phyloP scores from a whole-genome alignment of 1,139 yeast genomes.

The Blastobotrys buckinghamii region DNA sequence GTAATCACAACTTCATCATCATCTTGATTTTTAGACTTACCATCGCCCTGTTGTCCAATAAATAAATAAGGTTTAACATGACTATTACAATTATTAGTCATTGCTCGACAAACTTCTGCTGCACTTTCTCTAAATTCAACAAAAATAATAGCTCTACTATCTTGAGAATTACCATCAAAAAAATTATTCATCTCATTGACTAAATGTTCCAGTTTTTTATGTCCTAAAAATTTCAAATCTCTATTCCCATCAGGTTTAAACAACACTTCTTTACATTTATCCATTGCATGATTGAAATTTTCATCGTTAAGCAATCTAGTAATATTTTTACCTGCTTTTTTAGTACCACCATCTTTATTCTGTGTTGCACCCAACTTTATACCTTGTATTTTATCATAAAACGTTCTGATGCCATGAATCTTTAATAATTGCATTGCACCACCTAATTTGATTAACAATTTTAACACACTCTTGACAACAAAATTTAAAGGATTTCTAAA shows the following conservation, averaged over 20 bases:
- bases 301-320: conserved; percentile 46
- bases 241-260: conserved; percentile 25
- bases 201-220: conserved; percentile 65
- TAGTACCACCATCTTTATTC: conserved; percentile 17
- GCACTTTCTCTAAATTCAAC: conserved; percentile 90
- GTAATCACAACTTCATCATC: conserved; percentile 1
- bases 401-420: conserved; percentile 77
- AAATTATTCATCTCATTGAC: conserved; percentile 54
- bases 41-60: conserved; percentile 62
- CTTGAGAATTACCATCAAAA: conserved; percentile 11
- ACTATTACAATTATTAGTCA: conserved; percentile 41
- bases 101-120: conserved; percentile 66
- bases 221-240: conserved; percentile 47
- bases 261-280: conserved; percentile 41
- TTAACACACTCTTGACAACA: conserved; percentile 32
- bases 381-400: conserved; percentile 44
- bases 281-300: conserved; percentile 41
- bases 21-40: conserved; percentile 4
- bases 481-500: conserved; percentile 22
- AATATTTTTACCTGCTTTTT: conserved; percentile 26
- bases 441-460: conserved; percentile 66
- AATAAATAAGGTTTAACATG: conserved; percentile 71
- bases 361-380: conserved; percentile 14
- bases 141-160: conserved; percentile 75
- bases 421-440: conserved; percentile 48